phyloP scores from a whole-genome alignment of 2,329 filamentous ascomycete species.

The Lecanicillium sp. region DNA sequence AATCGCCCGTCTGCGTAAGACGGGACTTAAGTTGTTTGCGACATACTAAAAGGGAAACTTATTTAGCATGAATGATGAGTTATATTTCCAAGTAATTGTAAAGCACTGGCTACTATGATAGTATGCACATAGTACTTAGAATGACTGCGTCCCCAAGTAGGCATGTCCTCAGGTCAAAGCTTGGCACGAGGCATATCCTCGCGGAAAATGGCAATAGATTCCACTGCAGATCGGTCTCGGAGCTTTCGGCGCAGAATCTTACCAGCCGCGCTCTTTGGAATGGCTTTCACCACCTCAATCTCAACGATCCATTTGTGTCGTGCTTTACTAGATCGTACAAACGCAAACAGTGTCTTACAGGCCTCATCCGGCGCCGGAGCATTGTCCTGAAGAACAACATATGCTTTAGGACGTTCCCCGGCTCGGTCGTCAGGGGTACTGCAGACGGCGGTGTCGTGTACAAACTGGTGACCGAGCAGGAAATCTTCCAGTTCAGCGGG shows the following conservation, averaged over 20 bases:
- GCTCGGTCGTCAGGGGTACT: constrained; percentile 48
- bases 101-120: no score
- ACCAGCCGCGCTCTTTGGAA: constrained; percentile 56
- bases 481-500: constrained; percentile 59
- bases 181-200: constrained; percentile 9
- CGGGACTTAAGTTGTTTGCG: constrained; percentile 21
- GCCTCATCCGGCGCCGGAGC: constrained; percentile 17
- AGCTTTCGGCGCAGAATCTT: constrained; percentile 54
- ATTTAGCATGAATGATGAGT: no score
- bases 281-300: constrained; percentile 43
- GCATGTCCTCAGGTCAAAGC: no score
- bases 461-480: constrained; percentile 48
- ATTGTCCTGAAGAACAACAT: constrained; percentile 36
- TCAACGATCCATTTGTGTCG: constrained; percentile 50
- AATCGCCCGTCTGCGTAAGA: constrained; percentile 21
- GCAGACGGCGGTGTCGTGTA: constrained; percentile 53
- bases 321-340: constrained; percentile 48
- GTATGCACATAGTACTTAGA: no score
- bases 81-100: no score
- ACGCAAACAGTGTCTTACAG: constrained; percentile 38
- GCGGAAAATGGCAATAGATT: constrained; percentile 9
- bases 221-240: constrained; percentile 27
- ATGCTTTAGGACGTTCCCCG: constrained; percentile 53
- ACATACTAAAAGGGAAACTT: no score
- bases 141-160: no score